These are phyloP conservation scores for Monosporascus ibericus DNA, from an alignment of 2,329 filamentous ascomycete genomes.

Conservation along the genomic window DNA sequence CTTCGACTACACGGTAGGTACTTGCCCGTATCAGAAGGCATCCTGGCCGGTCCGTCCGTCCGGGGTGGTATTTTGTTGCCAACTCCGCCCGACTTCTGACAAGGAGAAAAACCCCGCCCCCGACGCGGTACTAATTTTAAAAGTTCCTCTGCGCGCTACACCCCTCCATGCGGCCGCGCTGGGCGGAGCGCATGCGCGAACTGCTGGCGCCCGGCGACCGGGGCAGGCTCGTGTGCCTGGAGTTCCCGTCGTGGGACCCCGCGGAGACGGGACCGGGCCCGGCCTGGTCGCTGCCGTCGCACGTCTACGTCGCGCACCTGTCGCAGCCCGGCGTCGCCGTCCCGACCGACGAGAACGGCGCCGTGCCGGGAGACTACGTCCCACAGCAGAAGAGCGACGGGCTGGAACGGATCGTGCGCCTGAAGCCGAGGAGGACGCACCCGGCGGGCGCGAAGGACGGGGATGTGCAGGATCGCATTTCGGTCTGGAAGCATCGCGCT, in stretches of 20 bases:
- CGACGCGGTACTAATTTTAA: neutral
- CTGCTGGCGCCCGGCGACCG: constrained; percentile 35
- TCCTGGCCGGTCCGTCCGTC: too few species aligned
- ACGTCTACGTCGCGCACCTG: constrained; percentile 67
- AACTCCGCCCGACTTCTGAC: neutral
- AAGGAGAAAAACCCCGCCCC: neutral
- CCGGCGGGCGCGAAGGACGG: constrained; percentile 29
- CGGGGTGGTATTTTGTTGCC: neutral
- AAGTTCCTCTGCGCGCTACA: constrained; percentile 60
- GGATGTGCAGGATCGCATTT: constrained; percentile 41
- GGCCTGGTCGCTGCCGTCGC: constrained; percentile 63
- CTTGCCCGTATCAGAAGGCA: too few species aligned
- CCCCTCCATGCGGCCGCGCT: constrained; percentile 42
- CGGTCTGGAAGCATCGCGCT: constrained; percentile 40
- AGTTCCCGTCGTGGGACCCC: constrained; percentile 72
- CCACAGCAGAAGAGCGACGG: constrained; percentile 30
- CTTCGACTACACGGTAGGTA: constrained; percentile 55
- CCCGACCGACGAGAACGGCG: constrained; percentile 44
- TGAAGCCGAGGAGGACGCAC: constrained; percentile 46
- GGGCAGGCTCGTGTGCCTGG: constrained; percentile 58
- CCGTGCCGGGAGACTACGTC: constrained; percentile 28
- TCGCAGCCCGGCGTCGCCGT: constrained; percentile 62
- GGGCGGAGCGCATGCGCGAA: constrained; percentile 46
- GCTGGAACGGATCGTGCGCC: constrained; percentile 39
- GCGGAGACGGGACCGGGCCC: constrained; percentile 52